Percentiles rank a stretch among this genome's conserved stretches.
These are phyloP conservation scores for Forsythia viridissima DNA, from an alignment of 257 asterid species.

Conservation along the genomic window DNA sequence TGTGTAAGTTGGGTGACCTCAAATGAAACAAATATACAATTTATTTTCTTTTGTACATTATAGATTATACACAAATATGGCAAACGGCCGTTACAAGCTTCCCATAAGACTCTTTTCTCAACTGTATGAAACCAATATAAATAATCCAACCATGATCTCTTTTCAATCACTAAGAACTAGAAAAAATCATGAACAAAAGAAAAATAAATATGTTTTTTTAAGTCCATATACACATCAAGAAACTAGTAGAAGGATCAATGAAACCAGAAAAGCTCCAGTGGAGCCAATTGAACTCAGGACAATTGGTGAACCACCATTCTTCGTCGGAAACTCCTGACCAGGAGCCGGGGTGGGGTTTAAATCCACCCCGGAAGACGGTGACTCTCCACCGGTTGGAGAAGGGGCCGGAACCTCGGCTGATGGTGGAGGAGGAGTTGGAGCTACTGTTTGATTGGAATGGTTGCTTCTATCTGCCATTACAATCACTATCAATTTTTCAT, in stretches of 20 bases:
- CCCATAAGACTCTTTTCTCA: neutral
- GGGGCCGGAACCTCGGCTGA: conserved; percentile 44
- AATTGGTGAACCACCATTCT: conserved; percentile 35
- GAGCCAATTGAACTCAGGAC: conserved; percentile 33
- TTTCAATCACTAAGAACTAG: neutral
- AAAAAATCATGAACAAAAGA: neutral
- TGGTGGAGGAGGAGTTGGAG: conserved; percentile 47
- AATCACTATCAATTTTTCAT: conserved; percentile 58
- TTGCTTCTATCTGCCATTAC: conserved; percentile 74
- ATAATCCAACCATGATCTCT: neutral
- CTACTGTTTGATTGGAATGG: conserved; percentile 8
- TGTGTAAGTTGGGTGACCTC: too few relatives aligned
- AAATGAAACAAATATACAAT: neutral
- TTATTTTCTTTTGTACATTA: neutral
- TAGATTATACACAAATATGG: neutral
- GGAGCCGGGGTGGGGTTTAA: conserved; percentile 55
- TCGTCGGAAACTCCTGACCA: conserved; percentile 46
- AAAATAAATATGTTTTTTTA: neutral
- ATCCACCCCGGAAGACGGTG: conserved; percentile 42
- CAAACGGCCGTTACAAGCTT: neutral
- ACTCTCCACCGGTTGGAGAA: conserved; percentile 35
- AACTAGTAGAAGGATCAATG: conserved; percentile 30
- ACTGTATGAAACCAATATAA: neutral
- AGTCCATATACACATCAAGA: conserved; percentile 24
- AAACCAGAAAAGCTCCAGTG: conserved; percentile 45